Evolutionary conservation across 352 stramenopile genomes (phyloP).

Genomic region (Pythium aristosporum): DNA sequence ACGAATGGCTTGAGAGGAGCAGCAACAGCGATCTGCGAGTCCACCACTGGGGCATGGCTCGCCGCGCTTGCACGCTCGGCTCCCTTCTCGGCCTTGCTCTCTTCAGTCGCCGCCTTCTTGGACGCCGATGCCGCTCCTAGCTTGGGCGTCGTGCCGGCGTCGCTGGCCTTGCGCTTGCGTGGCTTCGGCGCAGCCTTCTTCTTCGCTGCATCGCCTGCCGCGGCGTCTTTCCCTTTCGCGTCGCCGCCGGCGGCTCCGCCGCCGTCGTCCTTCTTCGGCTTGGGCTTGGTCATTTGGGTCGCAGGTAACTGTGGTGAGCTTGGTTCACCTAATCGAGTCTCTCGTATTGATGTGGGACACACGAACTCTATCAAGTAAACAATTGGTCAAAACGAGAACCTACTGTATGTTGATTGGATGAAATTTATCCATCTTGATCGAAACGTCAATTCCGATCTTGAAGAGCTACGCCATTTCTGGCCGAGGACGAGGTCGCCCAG

Average conservation of each 20-base stretch:
- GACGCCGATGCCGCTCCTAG: conserved; percentile 28
- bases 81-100: conserved; percentile 17
- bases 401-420: not conserved
- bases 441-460: conserved; percentile 11
- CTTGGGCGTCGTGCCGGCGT: conserved; percentile 41
- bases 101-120: conserved; percentile 38
- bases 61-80: conserved; percentile 11
- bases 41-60: conserved; percentile 6
- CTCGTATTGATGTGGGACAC: not conserved
- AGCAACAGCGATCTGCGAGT: conserved; percentile 10
- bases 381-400: conserved; percentile 1
- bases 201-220: conserved; percentile 33
- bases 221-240: conserved; percentile 18
- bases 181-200: conserved; percentile 73
- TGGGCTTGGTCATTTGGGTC: conserved; percentile 26
- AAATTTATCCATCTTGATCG: not conserved
- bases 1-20: conserved; percentile 66
- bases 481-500: not conserved
- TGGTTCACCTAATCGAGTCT: not conserved
- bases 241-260: conserved; percentile 1
- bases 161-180: conserved; percentile 75
- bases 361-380: not conserved
- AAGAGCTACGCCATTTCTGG: conserved; percentile 15
- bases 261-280: conserved; percentile 23
- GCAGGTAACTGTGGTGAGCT: not conserved